Conservation (phyloP, 2,329 filamentous ascomycete species). For the Fusarium agapanthi region DNA sequence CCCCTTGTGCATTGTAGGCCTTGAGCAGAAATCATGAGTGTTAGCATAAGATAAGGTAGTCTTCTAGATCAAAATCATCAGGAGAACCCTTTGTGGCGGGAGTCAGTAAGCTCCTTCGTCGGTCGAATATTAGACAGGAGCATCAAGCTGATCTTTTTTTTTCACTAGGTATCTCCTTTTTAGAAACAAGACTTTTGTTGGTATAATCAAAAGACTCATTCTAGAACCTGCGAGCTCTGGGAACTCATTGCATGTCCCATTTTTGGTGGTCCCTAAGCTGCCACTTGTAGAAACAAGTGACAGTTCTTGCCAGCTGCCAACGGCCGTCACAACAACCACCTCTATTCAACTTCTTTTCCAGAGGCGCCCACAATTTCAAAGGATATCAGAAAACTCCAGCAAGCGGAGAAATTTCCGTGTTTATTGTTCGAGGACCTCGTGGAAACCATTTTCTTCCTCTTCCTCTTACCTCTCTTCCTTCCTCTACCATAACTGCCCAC, state of each 20-base stretch:
- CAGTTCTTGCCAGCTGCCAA: constrained; percentile 27
- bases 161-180: background rate
- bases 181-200: background rate
- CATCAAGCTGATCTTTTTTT: background rate
- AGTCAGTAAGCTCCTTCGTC: background rate
- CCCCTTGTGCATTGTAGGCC: background rate
- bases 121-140: background rate
- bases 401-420: background rate
- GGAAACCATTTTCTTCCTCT: background rate
- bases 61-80: background rate
- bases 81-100: background rate
- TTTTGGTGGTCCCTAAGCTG: background rate
- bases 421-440: background rate
- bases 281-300: background rate
- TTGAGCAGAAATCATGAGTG: background rate
- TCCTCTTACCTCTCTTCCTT: background rate
- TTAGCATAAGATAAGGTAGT: background rate
- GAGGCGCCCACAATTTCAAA: background rate
- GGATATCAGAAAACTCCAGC: background rate
- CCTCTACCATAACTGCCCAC: background rate
- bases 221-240: background rate
- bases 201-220: no score
- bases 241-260: background rate
- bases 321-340: background rate
- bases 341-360: background rate